phyloP scores from a whole-genome alignment of 2,329 filamentous ascomycete species.

The Decorospora gaudefroyi region DNA sequence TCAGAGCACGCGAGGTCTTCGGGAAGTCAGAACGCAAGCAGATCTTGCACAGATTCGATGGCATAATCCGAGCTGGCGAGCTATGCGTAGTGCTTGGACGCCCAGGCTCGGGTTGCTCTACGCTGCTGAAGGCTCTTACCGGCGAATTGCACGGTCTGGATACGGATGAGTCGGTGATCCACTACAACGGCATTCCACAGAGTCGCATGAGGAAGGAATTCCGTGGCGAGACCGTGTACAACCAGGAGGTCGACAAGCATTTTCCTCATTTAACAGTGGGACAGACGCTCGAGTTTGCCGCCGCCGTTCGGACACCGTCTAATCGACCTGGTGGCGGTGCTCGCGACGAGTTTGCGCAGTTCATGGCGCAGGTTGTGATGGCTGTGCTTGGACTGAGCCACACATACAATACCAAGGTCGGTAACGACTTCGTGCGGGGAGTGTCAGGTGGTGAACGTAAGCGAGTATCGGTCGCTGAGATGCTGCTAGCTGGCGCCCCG shows the following conservation, averaged over 20 bases:
- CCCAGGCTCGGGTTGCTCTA: conserved; percentile 65
- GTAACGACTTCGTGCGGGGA: conserved; percentile 63
- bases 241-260: conserved; percentile 56
- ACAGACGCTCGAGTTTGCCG: conserved; percentile 62
- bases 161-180: conserved; percentile 59
- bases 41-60: conserved; percentile 60
- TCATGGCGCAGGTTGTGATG: conserved; percentile 58
- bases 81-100: conserved; percentile 54
- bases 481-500: conserved; percentile 48
- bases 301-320: conserved; percentile 57
- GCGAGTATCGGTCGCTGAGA: conserved; percentile 64
- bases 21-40: conserved; percentile 57
- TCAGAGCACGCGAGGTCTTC: conserved; percentile 60
- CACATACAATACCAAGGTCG: conserved; percentile 60
- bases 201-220: conserved; percentile 54
- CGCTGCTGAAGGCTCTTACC: conserved; percentile 64
- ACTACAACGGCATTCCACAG: conserved; percentile 63
- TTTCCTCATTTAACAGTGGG: conserved; percentile 63
- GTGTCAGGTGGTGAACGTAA: conserved; percentile 67
- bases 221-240: conserved; percentile 54
- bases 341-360: conserved; percentile 53
- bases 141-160: conserved; percentile 64
- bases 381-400: conserved; percentile 59
- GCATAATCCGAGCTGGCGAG: conserved; percentile 57
- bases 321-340: conserved; percentile 43